phyloP scores from a whole-genome alignment of 2,329 filamentous ascomycete genomes.

The Aureobasidium pullulans region DNA sequence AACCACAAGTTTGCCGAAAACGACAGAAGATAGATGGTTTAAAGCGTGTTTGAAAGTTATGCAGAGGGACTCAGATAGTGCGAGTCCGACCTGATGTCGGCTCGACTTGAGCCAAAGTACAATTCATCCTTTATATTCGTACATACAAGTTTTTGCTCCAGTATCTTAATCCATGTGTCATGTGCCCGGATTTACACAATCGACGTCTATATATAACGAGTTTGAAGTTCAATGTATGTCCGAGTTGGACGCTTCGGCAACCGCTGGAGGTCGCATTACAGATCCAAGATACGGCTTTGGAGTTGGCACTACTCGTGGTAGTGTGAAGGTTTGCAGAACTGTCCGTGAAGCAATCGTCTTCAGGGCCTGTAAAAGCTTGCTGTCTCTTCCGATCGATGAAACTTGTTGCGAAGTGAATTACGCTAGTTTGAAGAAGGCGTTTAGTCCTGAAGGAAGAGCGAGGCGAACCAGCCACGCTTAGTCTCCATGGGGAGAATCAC shows the following conservation, averaged over 20 bases:
- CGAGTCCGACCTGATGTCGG: background rate
- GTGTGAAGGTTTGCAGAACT: too few species aligned
- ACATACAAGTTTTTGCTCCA: background rate
- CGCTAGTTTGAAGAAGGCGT: background rate
- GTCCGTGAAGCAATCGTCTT: too few species aligned
- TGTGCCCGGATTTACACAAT: too few species aligned
- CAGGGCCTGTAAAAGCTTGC: too few species aligned
- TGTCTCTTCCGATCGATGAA: too few species aligned
- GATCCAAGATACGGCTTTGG: too few species aligned
- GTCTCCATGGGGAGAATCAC: background rate
- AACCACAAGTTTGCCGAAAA: slow-evolving; percentile 39
- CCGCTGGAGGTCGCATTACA: too few species aligned
- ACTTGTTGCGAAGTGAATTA: too few species aligned
- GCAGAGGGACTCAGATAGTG: background rate
- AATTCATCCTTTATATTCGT: background rate
- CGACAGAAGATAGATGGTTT: slow-evolving; percentile 28
- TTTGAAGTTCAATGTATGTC: too few species aligned
- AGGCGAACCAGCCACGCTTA: background rate
- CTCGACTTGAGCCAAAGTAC: background rate
- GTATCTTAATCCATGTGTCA: background rate
- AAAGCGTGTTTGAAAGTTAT: too few species aligned
- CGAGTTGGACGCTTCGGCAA: too few species aligned
- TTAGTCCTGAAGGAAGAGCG: background rate
- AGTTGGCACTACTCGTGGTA: too few species aligned
- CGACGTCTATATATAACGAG: background rate